phyloP scores from a whole-genome alignment of 2,329 filamentous ascomycete species.

The Eutypella sp. region DNA sequence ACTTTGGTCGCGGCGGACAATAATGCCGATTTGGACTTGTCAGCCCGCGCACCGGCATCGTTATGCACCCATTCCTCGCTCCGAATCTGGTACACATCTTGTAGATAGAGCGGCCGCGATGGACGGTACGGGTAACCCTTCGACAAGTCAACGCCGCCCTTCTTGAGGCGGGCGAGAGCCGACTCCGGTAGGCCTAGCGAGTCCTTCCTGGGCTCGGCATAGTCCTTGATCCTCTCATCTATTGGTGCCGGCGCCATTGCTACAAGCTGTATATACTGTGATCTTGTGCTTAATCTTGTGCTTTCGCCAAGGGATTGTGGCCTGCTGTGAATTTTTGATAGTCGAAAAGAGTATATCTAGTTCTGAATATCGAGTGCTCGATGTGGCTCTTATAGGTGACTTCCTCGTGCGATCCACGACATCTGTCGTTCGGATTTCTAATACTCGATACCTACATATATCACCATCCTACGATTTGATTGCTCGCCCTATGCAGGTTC shows the following conservation, averaged over 20 bases:
- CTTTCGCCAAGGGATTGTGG: neutral
- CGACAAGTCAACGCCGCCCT: conserved; percentile 64
- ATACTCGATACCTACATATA: neutral
- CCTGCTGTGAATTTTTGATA: neutral
- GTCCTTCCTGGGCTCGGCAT: conserved; percentile 58
- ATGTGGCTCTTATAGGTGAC: too few species aligned
- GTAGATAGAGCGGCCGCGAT: conserved; percentile 59
- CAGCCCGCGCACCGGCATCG: conserved; percentile 60
- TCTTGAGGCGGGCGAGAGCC: conserved; percentile 55
- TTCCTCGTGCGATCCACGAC: neutral
- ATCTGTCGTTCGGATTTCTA: neutral
- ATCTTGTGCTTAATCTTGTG: neutral
- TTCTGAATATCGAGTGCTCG: too few species aligned
- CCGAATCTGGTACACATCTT: conserved; percentile 65
- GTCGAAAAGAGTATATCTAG: too few species aligned
- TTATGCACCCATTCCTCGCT: conserved; percentile 49
- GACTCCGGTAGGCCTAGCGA: conserved; percentile 55
- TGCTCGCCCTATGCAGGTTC: neutral
- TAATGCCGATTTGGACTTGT: conserved; percentile 58
- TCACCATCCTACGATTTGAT: neutral
- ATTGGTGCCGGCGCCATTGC: conserved; percentile 54
- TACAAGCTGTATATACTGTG: neutral
- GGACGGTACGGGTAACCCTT: conserved; percentile 68
- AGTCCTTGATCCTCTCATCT: conserved; percentile 57
- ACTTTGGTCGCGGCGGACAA: conserved; percentile 58